A percentile compares a stretch with the other conserved stretches of the same genome.
phyloP scores from a whole-genome alignment of 306 rosid genomes.

The Geum urbanum region DNA sequence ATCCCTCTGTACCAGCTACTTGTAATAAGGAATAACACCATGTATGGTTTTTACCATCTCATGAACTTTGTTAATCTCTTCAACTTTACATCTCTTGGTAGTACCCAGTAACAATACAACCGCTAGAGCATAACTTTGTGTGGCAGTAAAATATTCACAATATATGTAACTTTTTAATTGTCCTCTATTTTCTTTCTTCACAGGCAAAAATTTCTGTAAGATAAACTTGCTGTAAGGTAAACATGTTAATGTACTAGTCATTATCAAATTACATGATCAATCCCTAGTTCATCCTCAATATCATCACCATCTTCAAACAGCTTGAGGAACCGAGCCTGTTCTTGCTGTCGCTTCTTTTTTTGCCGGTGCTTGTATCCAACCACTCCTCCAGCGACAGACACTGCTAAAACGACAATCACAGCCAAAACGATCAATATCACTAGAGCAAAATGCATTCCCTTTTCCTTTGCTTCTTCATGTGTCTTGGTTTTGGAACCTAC shows the following conservation, averaged over 20 bases:
- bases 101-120: neutral
- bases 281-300: constrained; percentile 62
- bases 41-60: neutral
- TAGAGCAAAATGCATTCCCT: constrained; percentile 40
- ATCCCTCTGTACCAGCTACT: neutral
- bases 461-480: constrained; percentile 33
- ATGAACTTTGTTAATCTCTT: neutral
- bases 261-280: constrained; percentile 45
- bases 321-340: constrained; percentile 72
- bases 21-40: neutral
- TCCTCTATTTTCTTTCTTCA: constrained; percentile 15
- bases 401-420: constrained; percentile 27
- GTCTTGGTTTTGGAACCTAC: constrained; percentile 43
- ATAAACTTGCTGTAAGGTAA: constrained; percentile 28
- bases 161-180: neutral
- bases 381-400: constrained; percentile 37
- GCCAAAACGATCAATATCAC: constrained; percentile 49
- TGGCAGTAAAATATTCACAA: neutral
- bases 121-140: neutral
- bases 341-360: constrained; percentile 61
- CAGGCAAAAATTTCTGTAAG: constrained; percentile 33
- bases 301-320: constrained; percentile 77
- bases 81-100: neutral
- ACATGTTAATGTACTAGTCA: constrained; percentile 2
- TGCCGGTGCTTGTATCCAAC: constrained; percentile 64